phyloP scores from a whole-genome alignment of 1,139 yeast species.

The Arxiozyma heterogenica region DNA sequence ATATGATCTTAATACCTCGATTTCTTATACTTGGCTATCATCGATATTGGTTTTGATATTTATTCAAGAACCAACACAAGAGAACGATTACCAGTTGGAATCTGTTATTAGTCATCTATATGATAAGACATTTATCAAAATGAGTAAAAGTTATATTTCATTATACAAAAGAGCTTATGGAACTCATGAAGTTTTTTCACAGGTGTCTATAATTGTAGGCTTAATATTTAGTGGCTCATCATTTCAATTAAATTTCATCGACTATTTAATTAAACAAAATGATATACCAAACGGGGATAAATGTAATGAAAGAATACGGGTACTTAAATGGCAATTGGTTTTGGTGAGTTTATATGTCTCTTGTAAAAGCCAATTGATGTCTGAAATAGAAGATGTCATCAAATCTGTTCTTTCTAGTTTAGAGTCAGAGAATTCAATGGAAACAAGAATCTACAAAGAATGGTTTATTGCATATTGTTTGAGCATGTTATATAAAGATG shows the following conservation, averaged over 20 bases:
- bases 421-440: slow-evolving; percentile 54
- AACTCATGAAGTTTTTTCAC: slow-evolving; percentile 47
- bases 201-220: slow-evolving; percentile 42
- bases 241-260: slow-evolving; percentile 38
- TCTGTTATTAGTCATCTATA: slow-evolving; percentile 43
- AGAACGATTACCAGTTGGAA: slow-evolving; percentile 54
- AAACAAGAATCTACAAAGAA: slow-evolving; percentile 64
- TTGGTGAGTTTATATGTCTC: slow-evolving; percentile 21
- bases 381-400: slow-evolving; percentile 8
- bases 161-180: slow-evolving; percentile 49
- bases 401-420: slow-evolving; percentile 31
- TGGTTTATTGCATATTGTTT: slow-evolving; percentile 55
- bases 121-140: slow-evolving; percentile 30
- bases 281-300: slow-evolving; percentile 50
- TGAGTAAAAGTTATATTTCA: slow-evolving; percentile 8
- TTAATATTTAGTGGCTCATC: slow-evolving; percentile 32
- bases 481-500: slow-evolving; percentile 26
- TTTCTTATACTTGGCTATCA: slow-evolving; percentile 41
- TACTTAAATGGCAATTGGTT: slow-evolving; percentile 48
- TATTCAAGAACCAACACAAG: slow-evolving; percentile 45
- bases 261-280: slow-evolving; percentile 35
- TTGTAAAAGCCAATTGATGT: slow-evolving; percentile 22
- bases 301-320: slow-evolving; percentile 56
- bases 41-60: slow-evolving; percentile 41
- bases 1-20: background rate